Evolutionary conservation across 768 basidiomycete genomes (phyloP), one percentile per base, ranked within the genome.

Genomic region (Atractiella rhizophila): DNA sequence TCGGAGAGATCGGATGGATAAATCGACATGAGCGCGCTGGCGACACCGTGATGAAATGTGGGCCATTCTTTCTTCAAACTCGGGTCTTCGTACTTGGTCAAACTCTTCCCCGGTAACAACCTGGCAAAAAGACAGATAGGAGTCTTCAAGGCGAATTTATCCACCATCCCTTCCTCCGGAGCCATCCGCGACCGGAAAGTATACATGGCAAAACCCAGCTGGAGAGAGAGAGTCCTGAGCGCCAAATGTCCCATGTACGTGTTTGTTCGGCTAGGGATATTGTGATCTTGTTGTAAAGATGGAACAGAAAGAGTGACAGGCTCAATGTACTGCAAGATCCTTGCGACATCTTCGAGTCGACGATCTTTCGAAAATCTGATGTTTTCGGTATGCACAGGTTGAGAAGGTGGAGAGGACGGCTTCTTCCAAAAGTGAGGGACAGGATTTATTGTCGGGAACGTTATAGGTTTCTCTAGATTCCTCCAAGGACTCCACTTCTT

Each of bases 31-130:
- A 98, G 59, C 3, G 76, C 91, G 4, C 82, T 79, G 7, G 83
- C 82, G 0, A 91, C 88, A 9, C 91, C 91, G 48, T 88, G 85
- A 59, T 96, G 85, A 59, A 98, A 98, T 45, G 86, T 79, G n/a
- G 80, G 83, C 91, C 88, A 98, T 38, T 66, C 68, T 5, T 70
- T 59, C 24, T 73, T 74, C 31, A 50, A 11, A 40, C 48, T 5
- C 50, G 39, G 15, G 27, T 21, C 3, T 51, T 47, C 40, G 40
- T 45, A 28, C 46, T 43, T 29, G 53, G 41, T 5, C 50, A 37
- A 7, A 54, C 44, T 27, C 57, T 54, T 11, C 44, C 39, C 3
- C 1, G 60, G 60, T 11, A 56, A 28, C 21, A 62, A 42, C 27
- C 57, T 56, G 40, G 58, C 58, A 1, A 55, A 54, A 2, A 59